Base-by-base conservation (phyloP, 2,329 filamentous ascomycete genomes). In the Aspergillus clavatus region DNA sequence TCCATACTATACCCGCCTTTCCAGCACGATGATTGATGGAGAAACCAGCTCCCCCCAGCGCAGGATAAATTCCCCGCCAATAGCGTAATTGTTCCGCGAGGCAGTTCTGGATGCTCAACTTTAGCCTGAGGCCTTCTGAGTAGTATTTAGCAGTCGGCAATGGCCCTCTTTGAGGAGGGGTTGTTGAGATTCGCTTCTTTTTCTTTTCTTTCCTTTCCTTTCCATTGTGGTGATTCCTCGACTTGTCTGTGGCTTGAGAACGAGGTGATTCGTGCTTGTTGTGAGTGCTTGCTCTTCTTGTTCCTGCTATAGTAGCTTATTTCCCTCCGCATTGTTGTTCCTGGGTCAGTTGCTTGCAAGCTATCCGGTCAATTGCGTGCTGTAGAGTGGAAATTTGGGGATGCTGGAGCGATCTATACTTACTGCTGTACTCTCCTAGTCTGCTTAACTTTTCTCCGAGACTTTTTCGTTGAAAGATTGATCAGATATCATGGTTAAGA, bases 401-500 rank as follows among this genome's bases (percentile, higher is more conserved):
- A n/a, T n/a, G n/a, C n/a, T n/a, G n/a, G n/a, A n/a, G n/a, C n/a
- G n/a, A n/a, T n/a, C n/a, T n/a, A n/a, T n/a, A n/a, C n/a, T n/a
- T n/a, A n/a, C n/a, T n/a, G n/a, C n/a, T n/a, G n/a, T n/a, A n/a
- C n/a, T n/a, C n/a, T n/a, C n/a, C n/a, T n/a, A n/a, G n/a, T n/a
- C n/a, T n/a, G n/a, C n/a, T n/a, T n/a, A n/a, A n/a, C n/a, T n/a
- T n/a, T n/a, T n/a, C n/a, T n/a, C n/a, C n/a, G n/a, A n/a, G 27
- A 2, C 8, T 21, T 33, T 11, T 6, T 23, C 29, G 19, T 22
- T 14, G n/a, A 22, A 16, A 7, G 45, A 45, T 26, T 31, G 14
- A 50, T 29, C 38, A 29, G 38, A 45, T 55, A 61, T 35, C 40
- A 72, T 72, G 69, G 69, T 88, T 59, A 87, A 81, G 47, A 87